Evolutionary conservation across 1,139 yeast genomes (phyloP).

Genomic region (Yamadazyma membranifaciens): DNA sequence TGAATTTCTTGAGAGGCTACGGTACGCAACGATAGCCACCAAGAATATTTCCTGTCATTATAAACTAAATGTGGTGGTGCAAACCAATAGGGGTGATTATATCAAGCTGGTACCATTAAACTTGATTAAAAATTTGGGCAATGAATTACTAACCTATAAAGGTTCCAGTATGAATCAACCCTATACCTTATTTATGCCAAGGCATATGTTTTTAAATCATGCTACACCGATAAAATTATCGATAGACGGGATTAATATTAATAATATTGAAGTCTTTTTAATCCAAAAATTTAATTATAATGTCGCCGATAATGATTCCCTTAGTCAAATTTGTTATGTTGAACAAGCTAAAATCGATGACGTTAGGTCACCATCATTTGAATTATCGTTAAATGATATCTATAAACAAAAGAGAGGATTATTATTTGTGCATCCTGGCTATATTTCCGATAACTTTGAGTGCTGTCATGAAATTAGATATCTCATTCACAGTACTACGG

Average conservation of each 20-base stretch:
- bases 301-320: neutral
- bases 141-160: neutral
- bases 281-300: neutral
- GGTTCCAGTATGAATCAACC: neutral
- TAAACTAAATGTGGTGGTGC: constrained; percentile 7
- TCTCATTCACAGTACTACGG: neutral
- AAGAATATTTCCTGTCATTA: constrained; percentile 6
- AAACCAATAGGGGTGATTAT: constrained; percentile 3
- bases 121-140: neutral
- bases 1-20: constrained; percentile 15
- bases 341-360: too few species aligned
- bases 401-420: neutral
- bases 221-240: neutral
- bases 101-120: constrained; percentile 1
- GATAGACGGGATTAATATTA: neutral
- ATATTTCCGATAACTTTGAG: neutral
- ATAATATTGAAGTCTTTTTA: neutral
- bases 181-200: neutral
- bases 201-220: neutral
- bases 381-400: neutral
- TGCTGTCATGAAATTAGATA: constrained; percentile 1
- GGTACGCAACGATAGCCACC: constrained; percentile 12
- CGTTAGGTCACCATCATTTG: too few species aligned
- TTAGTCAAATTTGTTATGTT: too few species aligned
- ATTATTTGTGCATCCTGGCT: constrained; percentile 1